These are phyloP conservation scores for Adansonia rubrostipa DNA, from an alignment of 441 rosid genomes.

Conservation along the genomic window DNA sequence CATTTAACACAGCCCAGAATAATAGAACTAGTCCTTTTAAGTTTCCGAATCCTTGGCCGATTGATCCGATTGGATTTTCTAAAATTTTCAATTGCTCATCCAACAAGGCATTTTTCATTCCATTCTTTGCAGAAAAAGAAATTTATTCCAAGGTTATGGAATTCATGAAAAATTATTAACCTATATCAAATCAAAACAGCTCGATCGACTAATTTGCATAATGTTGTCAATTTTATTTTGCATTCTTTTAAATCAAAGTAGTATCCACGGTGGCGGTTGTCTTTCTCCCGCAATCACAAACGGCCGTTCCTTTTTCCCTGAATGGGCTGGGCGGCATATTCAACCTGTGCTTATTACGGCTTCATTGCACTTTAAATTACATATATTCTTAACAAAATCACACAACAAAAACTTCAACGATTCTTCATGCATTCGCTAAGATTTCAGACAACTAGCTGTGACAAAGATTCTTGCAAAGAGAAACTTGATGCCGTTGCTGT, in stretches of 20 bases:
- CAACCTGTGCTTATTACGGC: constrained; percentile 27
- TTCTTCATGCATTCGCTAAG: neutral
- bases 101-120: neutral
- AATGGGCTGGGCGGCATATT: constrained; percentile 13
- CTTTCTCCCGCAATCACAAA: neutral
- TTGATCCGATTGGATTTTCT: neutral
- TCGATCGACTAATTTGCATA: neutral
- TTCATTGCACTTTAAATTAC: neutral
- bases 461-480: constrained; percentile 26
- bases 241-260: neutral
- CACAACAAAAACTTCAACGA: neutral
- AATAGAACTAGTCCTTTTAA: neutral
- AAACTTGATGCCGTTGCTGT: constrained; percentile 29
- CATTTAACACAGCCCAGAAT: neutral
- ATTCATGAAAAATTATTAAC: neutral
- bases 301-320: constrained; percentile 17
- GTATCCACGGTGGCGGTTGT: neutral
- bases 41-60: neutral
- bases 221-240: neutral
- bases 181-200: neutral
- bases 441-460: constrained; percentile 2
- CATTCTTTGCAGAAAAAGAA: constrained; percentile 9
- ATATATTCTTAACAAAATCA: neutral
- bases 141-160: neutral
- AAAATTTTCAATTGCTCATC: neutral